These are phyloP conservation scores for Suhomyces wounanorum DNA, from an alignment of 1,139 yeast genomes.

Conservation along the genomic window DNA sequence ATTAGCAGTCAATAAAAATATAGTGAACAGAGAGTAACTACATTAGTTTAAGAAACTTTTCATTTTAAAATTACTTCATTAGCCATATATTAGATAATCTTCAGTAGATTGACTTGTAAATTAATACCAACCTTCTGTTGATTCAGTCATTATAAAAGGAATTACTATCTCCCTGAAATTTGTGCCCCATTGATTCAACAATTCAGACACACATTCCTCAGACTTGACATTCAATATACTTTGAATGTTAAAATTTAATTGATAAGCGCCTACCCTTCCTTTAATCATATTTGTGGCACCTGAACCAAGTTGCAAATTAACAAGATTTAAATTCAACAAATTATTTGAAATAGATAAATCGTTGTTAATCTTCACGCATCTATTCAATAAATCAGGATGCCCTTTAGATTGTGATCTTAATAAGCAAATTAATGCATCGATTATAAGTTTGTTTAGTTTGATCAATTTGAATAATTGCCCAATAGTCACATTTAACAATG, in stretches of 20 bases:
- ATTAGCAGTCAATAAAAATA: background rate
- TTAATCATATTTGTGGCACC: constrained; percentile 27
- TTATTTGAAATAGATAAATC: constrained; percentile 42
- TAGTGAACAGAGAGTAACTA: background rate
- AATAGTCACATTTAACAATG: constrained; percentile 37
- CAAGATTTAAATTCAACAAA: constrained; percentile 33
- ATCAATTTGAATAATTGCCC: constrained; percentile 40
- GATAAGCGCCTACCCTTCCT: constrained; percentile 29
- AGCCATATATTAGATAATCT: background rate
- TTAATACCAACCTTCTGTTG: constrained; percentile 41
- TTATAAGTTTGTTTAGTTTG: constrained; percentile 37
- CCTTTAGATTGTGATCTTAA: constrained; percentile 18
- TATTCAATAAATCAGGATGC: constrained; percentile 27
- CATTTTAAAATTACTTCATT: background rate
- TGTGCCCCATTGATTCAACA: constrained; percentile 31
- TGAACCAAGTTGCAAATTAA: constrained; percentile 24
- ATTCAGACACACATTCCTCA: constrained; percentile 11
- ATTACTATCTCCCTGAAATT: constrained; percentile 27
- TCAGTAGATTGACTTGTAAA: background rate
- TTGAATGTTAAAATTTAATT: constrained; percentile 28
- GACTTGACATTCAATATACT: background rate
- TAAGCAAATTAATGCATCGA: constrained; percentile 31
- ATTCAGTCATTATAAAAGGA: constrained; percentile 38
- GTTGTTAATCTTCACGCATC: constrained; percentile 39
- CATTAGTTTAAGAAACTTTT: background rate